Percentiles rank a stretch among this genome's conserved stretches.
These are phyloP conservation scores for Venturia pyrina DNA, from an alignment of 2,329 filamentous ascomycete genomes.

Conservation along the genomic window DNA sequence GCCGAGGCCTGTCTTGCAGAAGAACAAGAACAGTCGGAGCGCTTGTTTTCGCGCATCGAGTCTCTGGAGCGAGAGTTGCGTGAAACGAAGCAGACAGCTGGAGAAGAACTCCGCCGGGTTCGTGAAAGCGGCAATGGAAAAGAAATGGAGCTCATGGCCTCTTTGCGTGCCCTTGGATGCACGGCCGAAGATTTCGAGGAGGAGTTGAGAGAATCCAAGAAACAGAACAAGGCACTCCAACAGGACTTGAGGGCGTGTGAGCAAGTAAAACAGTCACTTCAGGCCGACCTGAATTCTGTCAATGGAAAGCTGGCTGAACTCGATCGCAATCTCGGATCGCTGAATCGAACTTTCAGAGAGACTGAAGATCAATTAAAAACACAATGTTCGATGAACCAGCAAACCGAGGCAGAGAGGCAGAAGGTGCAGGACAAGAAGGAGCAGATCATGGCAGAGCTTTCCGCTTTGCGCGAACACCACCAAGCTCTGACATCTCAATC, in stretches of 20 bases:
- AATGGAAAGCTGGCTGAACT: not conserved
- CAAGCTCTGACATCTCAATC: not conserved
- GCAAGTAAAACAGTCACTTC: not conserved
- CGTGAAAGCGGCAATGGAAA: not conserved
- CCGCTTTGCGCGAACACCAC: not conserved
- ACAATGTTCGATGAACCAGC: not conserved
- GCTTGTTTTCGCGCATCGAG: not conserved
- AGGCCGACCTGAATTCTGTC: not conserved
- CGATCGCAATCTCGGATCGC: not conserved
- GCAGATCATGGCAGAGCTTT: not conserved
- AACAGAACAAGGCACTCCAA: not conserved
- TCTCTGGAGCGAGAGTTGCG: not conserved
- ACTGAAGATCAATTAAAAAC: not conserved
- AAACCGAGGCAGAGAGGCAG: not conserved
- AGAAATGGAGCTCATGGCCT: not conserved
- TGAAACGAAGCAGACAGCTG: not conserved
- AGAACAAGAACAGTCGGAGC: not conserved
- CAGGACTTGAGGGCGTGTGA: not conserved
- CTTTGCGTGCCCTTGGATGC: not conserved
- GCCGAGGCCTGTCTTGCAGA: not conserved
- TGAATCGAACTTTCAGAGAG: not conserved
- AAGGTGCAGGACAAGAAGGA: not conserved
- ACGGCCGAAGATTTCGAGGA: not conserved
- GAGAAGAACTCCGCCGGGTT: not conserved
- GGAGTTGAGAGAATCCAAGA: not conserved